Percentiles rank a stretch among this genome's conserved stretches.
phyloP scores from a whole-genome alignment of 2,329 filamentous ascomycete species.

The Verticillium zaregamsianum region DNA sequence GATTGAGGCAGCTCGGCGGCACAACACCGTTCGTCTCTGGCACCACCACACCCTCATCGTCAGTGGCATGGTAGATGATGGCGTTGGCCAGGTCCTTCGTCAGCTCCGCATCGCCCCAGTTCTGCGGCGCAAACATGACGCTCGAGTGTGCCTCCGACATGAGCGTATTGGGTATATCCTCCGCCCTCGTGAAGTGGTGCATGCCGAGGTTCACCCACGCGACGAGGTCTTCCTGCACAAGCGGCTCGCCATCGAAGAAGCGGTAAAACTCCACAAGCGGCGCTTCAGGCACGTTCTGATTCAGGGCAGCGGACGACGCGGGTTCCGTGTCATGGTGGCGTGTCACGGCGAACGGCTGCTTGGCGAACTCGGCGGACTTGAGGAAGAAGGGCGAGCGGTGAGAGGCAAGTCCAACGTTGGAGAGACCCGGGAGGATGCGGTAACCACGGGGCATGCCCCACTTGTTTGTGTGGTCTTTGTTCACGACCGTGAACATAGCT shows the following conservation, averaged over 20 bases:
- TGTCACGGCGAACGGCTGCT: conserved; percentile 35
- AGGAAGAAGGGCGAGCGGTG: conserved; percentile 28
- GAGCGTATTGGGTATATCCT: conserved; percentile 29
- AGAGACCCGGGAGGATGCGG: conserved; percentile 31
- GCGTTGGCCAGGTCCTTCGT: conserved; percentile 12
- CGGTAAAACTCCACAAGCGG: conserved; percentile 41
- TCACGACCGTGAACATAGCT: conserved; percentile 33
- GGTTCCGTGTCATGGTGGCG: conserved; percentile 38
- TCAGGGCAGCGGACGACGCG: conserved; percentile 33
- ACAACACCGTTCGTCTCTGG: conserved; percentile 12
- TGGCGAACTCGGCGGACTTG: conserved; percentile 32
- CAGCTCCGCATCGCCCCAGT: conserved; percentile 20
- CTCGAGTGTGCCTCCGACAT: conserved; percentile 34
- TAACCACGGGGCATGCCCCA: conserved; percentile 38
- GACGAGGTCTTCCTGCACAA: conserved; percentile 34
- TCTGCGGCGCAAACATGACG: conserved; percentile 33
- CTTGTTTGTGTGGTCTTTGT: conserved; percentile 27
- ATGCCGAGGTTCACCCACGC: conserved; percentile 48
- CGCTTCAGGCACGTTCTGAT: conserved; percentile 31
- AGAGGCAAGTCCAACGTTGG: conserved; percentile 30
- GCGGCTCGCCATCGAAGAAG: conserved; percentile 35
- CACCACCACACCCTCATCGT: conserved; percentile 4
- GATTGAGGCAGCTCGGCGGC: conserved; percentile 8
- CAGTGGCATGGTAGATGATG: conserved; percentile 11
- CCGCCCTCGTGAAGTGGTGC: conserved; percentile 42